A percentile compares a stretch with the other conserved stretches of the same genome.
Evolutionary conservation across 2,329 filamentous ascomycete species (phyloP).

Genomic region (Hymenoscyphus salicellus): DNA sequence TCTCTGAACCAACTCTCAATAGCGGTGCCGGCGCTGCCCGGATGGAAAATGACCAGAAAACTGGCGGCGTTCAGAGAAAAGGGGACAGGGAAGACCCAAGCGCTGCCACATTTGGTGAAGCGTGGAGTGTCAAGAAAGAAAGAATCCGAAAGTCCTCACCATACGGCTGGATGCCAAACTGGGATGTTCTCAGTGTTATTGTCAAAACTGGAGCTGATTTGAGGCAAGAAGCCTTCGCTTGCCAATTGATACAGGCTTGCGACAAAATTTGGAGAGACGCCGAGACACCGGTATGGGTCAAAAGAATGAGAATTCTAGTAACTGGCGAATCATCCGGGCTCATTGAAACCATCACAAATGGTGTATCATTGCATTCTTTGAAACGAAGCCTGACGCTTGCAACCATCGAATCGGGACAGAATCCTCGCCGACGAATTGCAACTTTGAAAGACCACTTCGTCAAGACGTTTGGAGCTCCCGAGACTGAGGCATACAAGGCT

Average conservation of each 20-base stretch:
- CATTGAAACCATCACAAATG: slow-evolving; percentile 85
- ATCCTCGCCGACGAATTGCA: slow-evolving; percentile 72
- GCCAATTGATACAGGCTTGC: slow-evolving; percentile 78
- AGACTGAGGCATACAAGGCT: slow-evolving; percentile 65
- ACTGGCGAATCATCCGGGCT: slow-evolving; percentile 81
- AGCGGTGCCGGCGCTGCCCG: slow-evolving; percentile 72
- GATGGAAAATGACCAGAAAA: slow-evolving; percentile 89
- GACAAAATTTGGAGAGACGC: slow-evolving; percentile 79
- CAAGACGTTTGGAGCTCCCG: slow-evolving; percentile 71
- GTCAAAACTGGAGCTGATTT: slow-evolving; percentile 83
- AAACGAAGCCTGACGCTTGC: slow-evolving; percentile 78
- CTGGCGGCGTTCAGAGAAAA: slow-evolving; percentile 74
- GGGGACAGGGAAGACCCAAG: slow-evolving; percentile 83
- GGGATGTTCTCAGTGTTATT: slow-evolving; percentile 83
- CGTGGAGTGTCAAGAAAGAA: slow-evolving; percentile 80
- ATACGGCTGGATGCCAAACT: slow-evolving; percentile 87
- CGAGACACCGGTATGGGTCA: slow-evolving; percentile 77
- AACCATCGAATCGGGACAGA: slow-evolving; percentile 68
- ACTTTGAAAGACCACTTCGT: slow-evolving; percentile 79
- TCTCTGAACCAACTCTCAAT: slow-evolving; percentile 48
- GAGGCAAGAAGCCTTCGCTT: slow-evolving; percentile 81
- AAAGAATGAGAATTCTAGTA: slow-evolving; percentile 81
- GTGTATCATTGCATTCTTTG: slow-evolving; percentile 80
- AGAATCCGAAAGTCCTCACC: slow-evolving; percentile 79
- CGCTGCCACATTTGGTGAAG: slow-evolving; percentile 81